Base-by-base conservation (phyloP, 164 flowering plant species). In the Cinnamomum micranthum region DNA sequence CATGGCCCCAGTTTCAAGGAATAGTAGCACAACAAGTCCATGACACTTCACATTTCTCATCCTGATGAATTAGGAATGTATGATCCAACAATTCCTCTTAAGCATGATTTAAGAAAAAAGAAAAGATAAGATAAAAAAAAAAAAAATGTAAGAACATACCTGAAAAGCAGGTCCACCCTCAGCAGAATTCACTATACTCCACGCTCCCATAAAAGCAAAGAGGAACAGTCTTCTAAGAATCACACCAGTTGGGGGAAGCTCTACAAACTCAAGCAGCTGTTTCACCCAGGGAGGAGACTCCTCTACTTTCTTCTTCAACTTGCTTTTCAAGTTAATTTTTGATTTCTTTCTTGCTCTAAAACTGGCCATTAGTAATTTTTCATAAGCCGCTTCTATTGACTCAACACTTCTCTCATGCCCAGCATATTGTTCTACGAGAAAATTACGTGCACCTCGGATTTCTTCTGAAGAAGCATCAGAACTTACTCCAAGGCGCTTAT, bases 91-190 rank as follows among this genome's bases (percentile, higher is more conserved):
- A 35, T 35, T 35, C 47, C 47, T 35, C 7, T 35, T 6, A 35
- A 35, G 47, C 47, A 35, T 35, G 47, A 6, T 6, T 35, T 6
- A 35, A 22, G 3, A 59, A 47, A 20, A 35, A 35, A 35, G 33
- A 31, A 31, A 3, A 31, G 33, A 31, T 4, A 31, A 31, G 33
- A 31, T 31, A 2, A 0, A 23, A 17, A 67, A 35, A 67, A 35
- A 69, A n/a, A 11, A 24, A 1, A 72, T 17, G 60, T 1, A 73
- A 22, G 73, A 70, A 77, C 86, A 80, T 77, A 95, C 99, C 98
- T 95, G 99, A 76, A 93, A 93, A 62, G 99, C 99, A 79, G 98
- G 99, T 60, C 99, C 99, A 77, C 91, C 88, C 76, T 95, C 96
- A 72, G 98, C 91, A 80, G 99, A 88, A 77, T 88, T 92, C 91